Evolutionary conservation across 257 asterid species (phyloP), one percentile per base, ranked within the genome.

Genomic region (Nicotiana benthamiana): DNA sequence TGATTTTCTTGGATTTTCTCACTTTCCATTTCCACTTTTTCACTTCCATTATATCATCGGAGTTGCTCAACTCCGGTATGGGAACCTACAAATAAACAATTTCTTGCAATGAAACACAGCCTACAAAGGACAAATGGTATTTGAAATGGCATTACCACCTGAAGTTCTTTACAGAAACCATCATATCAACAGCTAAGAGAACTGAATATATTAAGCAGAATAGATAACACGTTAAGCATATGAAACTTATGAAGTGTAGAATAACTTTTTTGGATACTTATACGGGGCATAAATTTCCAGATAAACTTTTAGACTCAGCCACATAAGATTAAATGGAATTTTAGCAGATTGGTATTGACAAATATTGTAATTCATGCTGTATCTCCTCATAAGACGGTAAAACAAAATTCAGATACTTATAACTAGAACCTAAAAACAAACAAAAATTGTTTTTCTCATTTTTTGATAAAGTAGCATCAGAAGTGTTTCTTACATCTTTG

Each of bases 1-100:
- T 95, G 83, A 91, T 87, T 89, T 93, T 95, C 83, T 92, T 93
- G 32, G 85, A 91, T 89, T 93, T 95, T 85, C 93, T 83, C 84
- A 87, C 86, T 70, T 87, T 89, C 98, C 97, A 92, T 89, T 88
- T 92, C 99, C 99, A 95, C 81, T 79, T 89, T 79, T 90, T 89
- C 70, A 87, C 82, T 86, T 92, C 98, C 77, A 83, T 84, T 28
- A 74, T 84, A 82, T 91, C 92, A 87, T 90, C 92, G 3, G 91
- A 89, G 76, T 81, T 6, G 40, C 40, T 89, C 84, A 87, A 82
- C 86, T 95, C 96, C 9, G 99, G 97, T 66, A 92, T 83, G 68
- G 96, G 93, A 85, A 93, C 91, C 99, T 95, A 83, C 46, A 86
- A 63, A 85, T 63, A 15, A 74, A 83, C 32, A 82, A 75, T 64